These are phyloP conservation scores for Pseudevernia furfuracea DNA, from an alignment of 495 filamentous ascomycete species.

Conservation along the genomic window DNA sequence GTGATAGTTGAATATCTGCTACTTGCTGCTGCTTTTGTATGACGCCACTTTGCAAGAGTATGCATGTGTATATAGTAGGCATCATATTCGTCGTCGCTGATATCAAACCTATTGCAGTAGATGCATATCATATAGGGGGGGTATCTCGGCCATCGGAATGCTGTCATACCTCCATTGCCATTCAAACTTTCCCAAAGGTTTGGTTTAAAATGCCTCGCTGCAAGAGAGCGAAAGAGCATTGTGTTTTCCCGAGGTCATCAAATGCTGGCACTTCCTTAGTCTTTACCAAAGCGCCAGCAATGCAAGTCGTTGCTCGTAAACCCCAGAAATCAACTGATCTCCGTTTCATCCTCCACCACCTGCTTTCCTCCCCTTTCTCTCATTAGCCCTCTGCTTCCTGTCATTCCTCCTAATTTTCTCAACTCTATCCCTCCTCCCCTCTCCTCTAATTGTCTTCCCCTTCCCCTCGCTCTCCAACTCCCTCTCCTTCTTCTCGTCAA, in stretches of 20 bases:
- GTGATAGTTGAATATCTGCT: background rate
- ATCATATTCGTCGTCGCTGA: background rate
- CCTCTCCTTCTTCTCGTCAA: slow-evolving; percentile 61
- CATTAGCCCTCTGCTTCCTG: slow-evolving; percentile 61
- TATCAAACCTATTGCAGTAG: background rate
- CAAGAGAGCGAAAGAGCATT: background rate
- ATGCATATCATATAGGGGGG: background rate
- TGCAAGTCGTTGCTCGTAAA: background rate
- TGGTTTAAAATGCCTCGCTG: background rate
- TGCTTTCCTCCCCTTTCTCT: slow-evolving; percentile 45
- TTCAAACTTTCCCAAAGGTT: background rate
- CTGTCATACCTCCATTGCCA: background rate
- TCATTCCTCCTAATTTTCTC: slow-evolving; percentile 57
- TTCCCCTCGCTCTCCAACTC: slow-evolving; percentile 46
- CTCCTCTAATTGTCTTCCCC: slow-evolving; percentile 53
- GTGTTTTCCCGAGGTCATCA: background rate
- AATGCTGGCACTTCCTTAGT: background rate
- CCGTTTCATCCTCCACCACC: slow-evolving; percentile 23
- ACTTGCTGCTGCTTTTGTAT: slow-evolving; percentile 5
- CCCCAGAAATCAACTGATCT: background rate
- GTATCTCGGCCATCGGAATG: background rate
- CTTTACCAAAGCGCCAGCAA: background rate
- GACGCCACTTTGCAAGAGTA: background rate
- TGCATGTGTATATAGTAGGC: background rate
- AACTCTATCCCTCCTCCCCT: slow-evolving; percentile 49